Base-by-base conservation (phyloP, 805 yeast genomes). In the Blastobotrys mokoenaii region DNA sequence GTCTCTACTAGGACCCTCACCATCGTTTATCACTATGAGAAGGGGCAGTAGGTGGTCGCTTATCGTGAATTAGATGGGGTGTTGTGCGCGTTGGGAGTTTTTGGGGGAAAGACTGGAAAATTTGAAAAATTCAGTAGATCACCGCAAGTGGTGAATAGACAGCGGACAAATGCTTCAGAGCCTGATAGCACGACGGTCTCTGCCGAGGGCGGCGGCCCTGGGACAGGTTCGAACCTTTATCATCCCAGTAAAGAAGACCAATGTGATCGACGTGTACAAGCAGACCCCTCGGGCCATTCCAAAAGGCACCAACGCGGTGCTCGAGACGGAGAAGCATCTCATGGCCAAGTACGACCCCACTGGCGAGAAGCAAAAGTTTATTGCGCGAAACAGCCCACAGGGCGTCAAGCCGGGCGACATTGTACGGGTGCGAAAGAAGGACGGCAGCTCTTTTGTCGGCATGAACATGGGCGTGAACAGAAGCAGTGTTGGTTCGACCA, bases 361-460 rank as follows among this genome's bases (percentile, higher is more conserved):
- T 2, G 93, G 90, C 3, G 67, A 71, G 66, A 82, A 84, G 64
- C 69, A 80, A 41, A 68, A 71, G 17, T 63, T 82, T 40, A 65
- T 86, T 27, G 67, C 72, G 45, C 67, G 69, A 25, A 51, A 60
- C 17, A 70, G 71, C 44, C 65, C 74, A 6, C 72, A 72, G 18
- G 67, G 75, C 46, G 67, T 89, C 27, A 73, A 85, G 46, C 75
- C 94, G 0, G 97, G 95, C 11, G 97, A 89, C 60, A 71, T 86
- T 25, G 78, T 89, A 33, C 77, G 84, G 51, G 82, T 89, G 3
- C 76, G 79, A 29, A 87, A 84, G 60, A 72, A 72, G 56, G 77
- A 77, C 54, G 64, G 66, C 12, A 71, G 76, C 46, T 64, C 76
- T 51, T 81, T 86, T 51, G 71, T 79, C 17, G 98, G 97, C 3